Evolutionary conservation across 352 stramenopile genomes (phyloP).

Genomic region (Pythium dissotocum): DNA sequence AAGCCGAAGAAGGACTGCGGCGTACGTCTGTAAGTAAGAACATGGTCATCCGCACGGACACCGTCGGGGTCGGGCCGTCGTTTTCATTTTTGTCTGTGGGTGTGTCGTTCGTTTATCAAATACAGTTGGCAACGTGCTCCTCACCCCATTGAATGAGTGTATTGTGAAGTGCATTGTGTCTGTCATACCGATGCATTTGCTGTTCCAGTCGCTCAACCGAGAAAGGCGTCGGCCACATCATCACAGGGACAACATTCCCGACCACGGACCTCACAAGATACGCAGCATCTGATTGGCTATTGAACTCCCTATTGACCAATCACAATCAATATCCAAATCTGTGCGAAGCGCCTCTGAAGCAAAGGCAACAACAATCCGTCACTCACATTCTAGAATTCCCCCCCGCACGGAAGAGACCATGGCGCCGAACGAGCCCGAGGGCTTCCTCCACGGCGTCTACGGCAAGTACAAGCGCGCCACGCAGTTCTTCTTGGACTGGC

Average conservation of each 20-base stretch:
- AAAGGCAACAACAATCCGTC: neutral
- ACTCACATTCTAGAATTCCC: neutral
- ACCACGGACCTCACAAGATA: too few species aligned
- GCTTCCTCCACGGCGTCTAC: slow-evolving; percentile 13
- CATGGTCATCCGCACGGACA: neutral
- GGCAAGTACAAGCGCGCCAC: slow-evolving; percentile 21
- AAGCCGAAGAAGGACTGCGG: slow-evolving; percentile 20
- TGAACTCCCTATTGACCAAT: neutral
- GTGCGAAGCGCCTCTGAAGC: too few species aligned
- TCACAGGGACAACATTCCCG: too few species aligned
- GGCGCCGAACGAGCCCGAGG: neutral
- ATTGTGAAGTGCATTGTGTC: neutral
- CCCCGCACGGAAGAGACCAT: neutral
- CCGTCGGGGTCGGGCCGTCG: neutral
- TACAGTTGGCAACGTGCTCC: slow-evolving; percentile 5
- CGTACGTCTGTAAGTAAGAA: slow-evolving; percentile 12
- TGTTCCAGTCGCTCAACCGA: too few species aligned
- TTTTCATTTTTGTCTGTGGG: slow-evolving; percentile 16
- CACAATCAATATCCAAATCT: neutral
- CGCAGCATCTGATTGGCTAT: too few species aligned
- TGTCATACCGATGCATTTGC: neutral
- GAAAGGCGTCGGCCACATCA: too few species aligned
- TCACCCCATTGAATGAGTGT: neutral
- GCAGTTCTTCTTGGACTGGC: slow-evolving; percentile 16
- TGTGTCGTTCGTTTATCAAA: slow-evolving; percentile 4